A percentile compares a stretch with the other conserved stretches of the same genome.
These are phyloP conservation scores for Sphaerulina vaccinii DNA, from an alignment of 2,329 filamentous ascomycete genomes.

Conservation along the genomic window DNA sequence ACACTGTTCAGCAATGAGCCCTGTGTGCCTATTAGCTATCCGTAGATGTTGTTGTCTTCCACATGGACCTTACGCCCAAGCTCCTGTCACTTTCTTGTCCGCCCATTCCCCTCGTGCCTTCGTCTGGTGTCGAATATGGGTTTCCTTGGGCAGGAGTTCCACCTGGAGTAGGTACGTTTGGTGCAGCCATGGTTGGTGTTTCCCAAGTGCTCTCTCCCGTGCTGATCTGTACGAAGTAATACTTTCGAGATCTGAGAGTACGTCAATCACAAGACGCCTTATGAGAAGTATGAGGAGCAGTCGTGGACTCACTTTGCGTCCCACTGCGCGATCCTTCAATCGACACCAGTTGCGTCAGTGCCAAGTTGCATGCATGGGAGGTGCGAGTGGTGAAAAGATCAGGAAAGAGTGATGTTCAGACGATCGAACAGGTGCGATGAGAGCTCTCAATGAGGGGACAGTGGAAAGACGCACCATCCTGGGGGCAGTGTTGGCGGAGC, in stretches of 20 bases:
- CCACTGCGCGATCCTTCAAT: slow-evolving; percentile 43
- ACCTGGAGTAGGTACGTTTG: slow-evolving; percentile 40
- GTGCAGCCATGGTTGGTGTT: slow-evolving; percentile 40
- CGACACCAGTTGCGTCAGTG: slow-evolving; percentile 35
- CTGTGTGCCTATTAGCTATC: slow-evolving; percentile 24
- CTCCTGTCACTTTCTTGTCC: slow-evolving; percentile 34
- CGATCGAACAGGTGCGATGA: slow-evolving; percentile 1
- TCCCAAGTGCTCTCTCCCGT: slow-evolving; percentile 45
- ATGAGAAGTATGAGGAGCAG: not conserved
- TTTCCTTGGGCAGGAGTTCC: slow-evolving; percentile 38
- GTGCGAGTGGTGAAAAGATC: not conserved
- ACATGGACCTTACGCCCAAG: slow-evolving; percentile 29
- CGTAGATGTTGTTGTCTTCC: not conserved
- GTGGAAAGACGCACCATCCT: slow-evolving; percentile 38
- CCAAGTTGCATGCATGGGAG: slow-evolving; percentile 32
- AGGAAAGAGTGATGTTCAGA: slow-evolving; percentile 1
- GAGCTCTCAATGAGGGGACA: slow-evolving; percentile 17
- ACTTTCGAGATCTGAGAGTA: slow-evolving; percentile 40
- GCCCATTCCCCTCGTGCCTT: slow-evolving; percentile 29
- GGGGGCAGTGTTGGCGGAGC: slow-evolving; percentile 41
- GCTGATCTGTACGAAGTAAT: slow-evolving; percentile 45
- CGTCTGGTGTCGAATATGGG: slow-evolving; percentile 37
- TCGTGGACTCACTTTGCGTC: slow-evolving; percentile 39
- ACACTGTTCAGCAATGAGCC: slow-evolving; percentile 29
- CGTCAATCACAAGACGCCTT: slow-evolving; percentile 16